Conservation (phyloP, 225 moss, liverwort and hornwort species). For the Neckera pumila region DNA sequence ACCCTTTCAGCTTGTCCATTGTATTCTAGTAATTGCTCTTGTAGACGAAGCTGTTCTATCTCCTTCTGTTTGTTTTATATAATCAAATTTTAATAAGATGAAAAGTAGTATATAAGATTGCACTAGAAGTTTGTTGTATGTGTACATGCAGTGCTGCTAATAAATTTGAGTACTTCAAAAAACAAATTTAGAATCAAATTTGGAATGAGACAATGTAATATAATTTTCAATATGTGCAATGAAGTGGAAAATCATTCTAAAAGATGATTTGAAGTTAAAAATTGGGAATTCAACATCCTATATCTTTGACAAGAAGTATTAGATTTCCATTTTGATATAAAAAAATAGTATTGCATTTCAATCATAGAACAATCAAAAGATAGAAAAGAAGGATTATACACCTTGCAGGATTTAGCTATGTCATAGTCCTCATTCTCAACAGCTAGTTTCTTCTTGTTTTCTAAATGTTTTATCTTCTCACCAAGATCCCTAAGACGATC, state of each 20-base stretch:
- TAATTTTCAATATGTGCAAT: not conserved
- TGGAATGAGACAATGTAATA: not conserved
- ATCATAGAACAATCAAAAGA: not conserved
- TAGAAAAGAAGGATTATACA: not conserved
- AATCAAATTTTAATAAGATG: not conserved
- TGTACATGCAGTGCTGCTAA: not conserved
- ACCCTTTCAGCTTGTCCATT: not conserved
- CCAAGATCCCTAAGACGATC: slow-evolving; percentile 55
- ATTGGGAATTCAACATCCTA: not conserved
- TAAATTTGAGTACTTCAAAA: not conserved
- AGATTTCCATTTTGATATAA: not conserved
- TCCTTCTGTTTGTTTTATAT: slow-evolving; percentile 28
- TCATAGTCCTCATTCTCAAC: slow-evolving; percentile 83
- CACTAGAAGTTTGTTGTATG: not conserved
- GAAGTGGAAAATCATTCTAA: not conserved
- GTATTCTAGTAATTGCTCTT: slow-evolving; percentile 3
- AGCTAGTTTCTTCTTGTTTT: slow-evolving; percentile 59
- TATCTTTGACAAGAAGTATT: not conserved
- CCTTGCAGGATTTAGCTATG: slow-evolving; percentile 79
- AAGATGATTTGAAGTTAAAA: not conserved
- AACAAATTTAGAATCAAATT: too few relatives aligned
- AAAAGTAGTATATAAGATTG: not conserved
- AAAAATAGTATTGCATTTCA: not conserved
- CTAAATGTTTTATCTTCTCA: slow-evolving; percentile 64
- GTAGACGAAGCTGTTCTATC: slow-evolving; percentile 50